phyloP scores from a whole-genome alignment of 1,284 basidiomycete genomes.

The Apiotrichum veenhuisii region DNA sequence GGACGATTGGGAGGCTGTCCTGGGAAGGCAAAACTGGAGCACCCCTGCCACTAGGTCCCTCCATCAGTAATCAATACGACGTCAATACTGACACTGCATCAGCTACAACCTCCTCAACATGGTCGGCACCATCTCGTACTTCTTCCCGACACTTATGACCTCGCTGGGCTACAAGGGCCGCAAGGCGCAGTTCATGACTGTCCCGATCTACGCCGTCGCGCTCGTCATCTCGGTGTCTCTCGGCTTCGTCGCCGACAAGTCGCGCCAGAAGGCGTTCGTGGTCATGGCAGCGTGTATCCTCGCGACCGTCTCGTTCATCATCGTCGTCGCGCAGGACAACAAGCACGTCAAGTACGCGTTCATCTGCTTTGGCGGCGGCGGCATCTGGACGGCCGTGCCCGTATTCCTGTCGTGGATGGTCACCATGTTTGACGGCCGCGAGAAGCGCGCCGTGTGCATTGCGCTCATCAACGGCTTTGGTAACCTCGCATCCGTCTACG shows the following conservation, averaged over 20 bases:
- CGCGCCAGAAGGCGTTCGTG: slow-evolving; percentile 44
- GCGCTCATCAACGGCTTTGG: slow-evolving; percentile 46
- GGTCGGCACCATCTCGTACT: slow-evolving; percentile 49
- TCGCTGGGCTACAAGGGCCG: slow-evolving; percentile 43
- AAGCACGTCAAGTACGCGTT: slow-evolving; percentile 43
- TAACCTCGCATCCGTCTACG: slow-evolving; percentile 44
- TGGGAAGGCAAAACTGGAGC: too few relatives aligned
- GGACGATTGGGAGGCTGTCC: too few relatives aligned
- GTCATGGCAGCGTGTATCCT: slow-evolving; percentile 30
- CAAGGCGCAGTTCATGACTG: slow-evolving; percentile 49
- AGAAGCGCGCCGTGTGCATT: slow-evolving; percentile 46
- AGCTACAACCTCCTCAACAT: slow-evolving; percentile 42
- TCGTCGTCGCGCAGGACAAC: slow-evolving; percentile 37
- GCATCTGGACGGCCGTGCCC: slow-evolving; percentile 46
- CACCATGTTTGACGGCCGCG: slow-evolving; percentile 45
- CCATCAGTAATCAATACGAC: background rate
- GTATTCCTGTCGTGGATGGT: slow-evolving; percentile 46
- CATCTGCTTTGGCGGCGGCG: slow-evolving; percentile 48
- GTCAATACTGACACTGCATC: background rate
- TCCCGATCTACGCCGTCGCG: slow-evolving; percentile 50
- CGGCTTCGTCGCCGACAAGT: slow-evolving; percentile 44
- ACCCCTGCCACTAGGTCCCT: too few relatives aligned
- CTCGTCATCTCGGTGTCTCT: slow-evolving; percentile 39
- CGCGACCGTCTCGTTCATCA: slow-evolving; percentile 39
- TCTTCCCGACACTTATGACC: slow-evolving; percentile 47